Evolutionary conservation across 2,329 filamentous ascomycete genomes (phyloP).

Genomic region (Aspergillus puulaauensis): DNA sequence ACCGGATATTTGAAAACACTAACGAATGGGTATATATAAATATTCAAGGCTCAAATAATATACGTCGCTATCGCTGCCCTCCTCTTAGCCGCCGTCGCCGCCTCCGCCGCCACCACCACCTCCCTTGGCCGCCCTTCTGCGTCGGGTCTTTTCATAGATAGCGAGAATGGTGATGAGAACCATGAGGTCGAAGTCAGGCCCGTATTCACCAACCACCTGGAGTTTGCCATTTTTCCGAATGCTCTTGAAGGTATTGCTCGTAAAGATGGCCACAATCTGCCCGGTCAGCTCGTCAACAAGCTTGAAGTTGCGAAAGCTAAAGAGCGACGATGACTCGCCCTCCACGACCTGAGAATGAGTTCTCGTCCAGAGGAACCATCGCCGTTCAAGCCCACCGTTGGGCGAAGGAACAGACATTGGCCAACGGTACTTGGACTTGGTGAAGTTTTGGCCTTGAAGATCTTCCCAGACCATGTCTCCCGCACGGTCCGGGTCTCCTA

Average conservation of each 20-base stretch:
- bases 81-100: slow-evolving; percentile 9
- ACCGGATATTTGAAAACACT: background rate
- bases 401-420: slow-evolving; percentile 20
- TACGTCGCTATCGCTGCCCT: no score
- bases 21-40: background rate
- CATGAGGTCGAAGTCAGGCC: slow-evolving; percentile 30
- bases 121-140: slow-evolving; percentile 7
- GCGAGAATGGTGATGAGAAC: slow-evolving; percentile 28
- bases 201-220: slow-evolving; percentile 27
- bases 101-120: slow-evolving; percentile 15
- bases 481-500: slow-evolving; percentile 28
- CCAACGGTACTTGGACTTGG: slow-evolving; percentile 29
- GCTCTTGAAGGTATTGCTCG: slow-evolving; percentile 26
- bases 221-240: slow-evolving; percentile 33
- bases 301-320: slow-evolving; percentile 31
- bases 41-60: no score
- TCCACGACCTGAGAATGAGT: slow-evolving; percentile 30
- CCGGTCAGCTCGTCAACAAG: slow-evolving; percentile 32
- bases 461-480: slow-evolving; percentile 31
- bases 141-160: slow-evolving; percentile 26
- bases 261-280: slow-evolving; percentile 32
- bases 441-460: slow-evolving; percentile 25
- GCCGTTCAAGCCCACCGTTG: slow-evolving; percentile 12
- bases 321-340: slow-evolving; percentile 19
- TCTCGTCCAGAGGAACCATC: slow-evolving; percentile 34